phyloP scores from a whole-genome alignment of 805 yeast genomes.

The Priceomyces castillae region DNA sequence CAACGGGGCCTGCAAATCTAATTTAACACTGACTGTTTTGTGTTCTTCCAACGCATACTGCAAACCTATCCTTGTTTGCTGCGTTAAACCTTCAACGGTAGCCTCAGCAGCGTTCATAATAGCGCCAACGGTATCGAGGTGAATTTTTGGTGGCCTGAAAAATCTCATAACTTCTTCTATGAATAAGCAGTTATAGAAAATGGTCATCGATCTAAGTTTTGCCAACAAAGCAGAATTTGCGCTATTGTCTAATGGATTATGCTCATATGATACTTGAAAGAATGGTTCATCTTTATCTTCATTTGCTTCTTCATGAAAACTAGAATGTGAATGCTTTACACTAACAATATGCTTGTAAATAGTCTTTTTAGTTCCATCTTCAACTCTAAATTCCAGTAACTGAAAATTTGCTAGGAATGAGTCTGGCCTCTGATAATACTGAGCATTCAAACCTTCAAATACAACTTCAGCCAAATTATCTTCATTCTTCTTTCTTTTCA shows the following conservation, averaged over 20 bases:
- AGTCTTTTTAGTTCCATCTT: slow-evolving; percentile 79
- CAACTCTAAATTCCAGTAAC: slow-evolving; percentile 76
- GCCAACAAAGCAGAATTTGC: slow-evolving; percentile 80
- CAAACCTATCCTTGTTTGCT: slow-evolving; percentile 86
- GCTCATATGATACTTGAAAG: slow-evolving; percentile 78
- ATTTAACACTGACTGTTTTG: slow-evolving; percentile 77
- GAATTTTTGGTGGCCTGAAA: slow-evolving; percentile 83
- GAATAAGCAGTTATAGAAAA: slow-evolving; percentile 83
- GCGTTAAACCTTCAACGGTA: slow-evolving; percentile 85
- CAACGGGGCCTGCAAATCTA: slow-evolving; percentile 92
- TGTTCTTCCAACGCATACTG: slow-evolving; percentile 95
- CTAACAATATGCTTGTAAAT: slow-evolving; percentile 86
- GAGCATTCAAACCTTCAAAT: slow-evolving; percentile 78
- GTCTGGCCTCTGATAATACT: slow-evolving; percentile 72
- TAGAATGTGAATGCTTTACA: slow-evolving; percentile 60
- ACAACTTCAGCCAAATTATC: slow-evolving; percentile 68
- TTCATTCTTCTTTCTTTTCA: slow-evolving; percentile 42
- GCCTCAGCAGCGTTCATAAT: slow-evolving; percentile 93
- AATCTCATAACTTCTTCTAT: slow-evolving; percentile 71
- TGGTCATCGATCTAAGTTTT: slow-evolving; percentile 80
- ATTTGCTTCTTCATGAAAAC: slow-evolving; percentile 22
- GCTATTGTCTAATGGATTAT: slow-evolving; percentile 76
- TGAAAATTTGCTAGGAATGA: slow-evolving; percentile 72
- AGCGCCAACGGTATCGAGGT: slow-evolving; percentile 84
- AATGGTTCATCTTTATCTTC: slow-evolving; percentile 54